These are phyloP conservation scores for Podila verticillata DNA, from an alignment of 192 early-diverging fungal genomes.

Conservation along the genomic window DNA sequence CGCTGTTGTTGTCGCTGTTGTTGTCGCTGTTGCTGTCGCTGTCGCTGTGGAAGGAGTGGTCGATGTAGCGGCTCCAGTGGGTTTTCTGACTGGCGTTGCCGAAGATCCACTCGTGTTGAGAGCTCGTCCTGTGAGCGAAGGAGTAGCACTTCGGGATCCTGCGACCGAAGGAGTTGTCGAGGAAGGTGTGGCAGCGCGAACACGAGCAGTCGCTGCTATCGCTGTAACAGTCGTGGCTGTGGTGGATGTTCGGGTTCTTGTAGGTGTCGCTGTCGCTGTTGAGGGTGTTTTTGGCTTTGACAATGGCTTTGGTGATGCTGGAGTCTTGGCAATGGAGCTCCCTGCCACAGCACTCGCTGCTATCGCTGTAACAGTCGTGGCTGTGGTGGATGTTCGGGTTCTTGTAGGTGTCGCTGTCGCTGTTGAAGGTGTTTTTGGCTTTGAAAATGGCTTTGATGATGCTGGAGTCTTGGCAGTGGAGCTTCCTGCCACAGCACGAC, in stretches of 20 bases:
- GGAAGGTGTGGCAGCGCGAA: neutral
- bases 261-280: neutral
- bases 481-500: neutral
- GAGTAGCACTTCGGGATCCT: neutral
- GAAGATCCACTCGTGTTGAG: neutral
- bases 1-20: neutral
- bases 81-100: neutral
- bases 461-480: conserved; percentile 6
- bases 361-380: conserved; percentile 1
- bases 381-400: neutral
- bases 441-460: neutral
- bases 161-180: neutral
- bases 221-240: conserved; percentile 1
- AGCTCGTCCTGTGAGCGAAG: neutral
- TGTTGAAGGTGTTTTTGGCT: neutral
- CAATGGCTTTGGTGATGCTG: neutral
- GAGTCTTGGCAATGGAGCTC: too few species aligned
- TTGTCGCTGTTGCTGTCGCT: neutral
- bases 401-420: neutral
- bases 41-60: neutral
- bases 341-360: conserved; percentile 4
- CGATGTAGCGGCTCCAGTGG: neutral
- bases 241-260: neutral
- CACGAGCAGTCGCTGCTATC: conserved; percentile 1
- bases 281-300: neutral